phyloP scores from a whole-genome alignment of 371 early-diverging fungal species.

The Rhizopus arrhizus region DNA sequence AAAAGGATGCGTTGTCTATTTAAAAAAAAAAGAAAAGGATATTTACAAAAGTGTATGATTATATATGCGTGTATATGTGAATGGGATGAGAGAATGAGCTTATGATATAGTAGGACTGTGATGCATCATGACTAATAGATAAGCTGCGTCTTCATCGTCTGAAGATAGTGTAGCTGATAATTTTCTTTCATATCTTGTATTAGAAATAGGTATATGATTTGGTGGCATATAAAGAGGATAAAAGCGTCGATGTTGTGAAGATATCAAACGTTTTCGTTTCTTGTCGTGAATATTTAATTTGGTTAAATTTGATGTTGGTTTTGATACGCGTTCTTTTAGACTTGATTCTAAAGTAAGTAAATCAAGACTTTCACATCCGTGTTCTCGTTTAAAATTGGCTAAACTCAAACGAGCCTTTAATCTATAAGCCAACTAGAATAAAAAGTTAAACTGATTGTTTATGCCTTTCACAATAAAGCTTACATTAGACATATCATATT shows the following conservation, averaged over 20 bases:
- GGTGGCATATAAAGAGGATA: slow-evolving; percentile 20
- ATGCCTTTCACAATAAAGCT: neutral
- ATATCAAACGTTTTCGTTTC: slow-evolving; percentile 10
- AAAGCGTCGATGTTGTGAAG: slow-evolving; percentile 15
- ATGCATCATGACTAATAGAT: slow-evolving; percentile 34
- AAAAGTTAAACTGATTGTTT: neutral
- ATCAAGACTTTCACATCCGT: slow-evolving; percentile 32
- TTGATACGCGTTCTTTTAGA: slow-evolving; percentile 10
- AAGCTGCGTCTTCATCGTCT: slow-evolving; percentile 34
- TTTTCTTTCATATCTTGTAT: slow-evolving; percentile 16
- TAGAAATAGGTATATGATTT: slow-evolving; percentile 5
- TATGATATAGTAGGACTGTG: slow-evolving; percentile 31
- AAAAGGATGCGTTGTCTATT: too few relatives aligned
- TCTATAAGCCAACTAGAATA: slow-evolving; percentile 26
- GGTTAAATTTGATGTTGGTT: neutral
- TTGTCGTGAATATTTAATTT: slow-evolving; percentile 1
- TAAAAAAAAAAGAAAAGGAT: too few relatives aligned
- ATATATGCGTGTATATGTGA: neutral
- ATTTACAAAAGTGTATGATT: neutral
- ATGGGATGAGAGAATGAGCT: neutral
- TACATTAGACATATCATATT: slow-evolving; percentile 2
- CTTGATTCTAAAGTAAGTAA: slow-evolving; percentile 23
- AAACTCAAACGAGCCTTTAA: slow-evolving; percentile 31
- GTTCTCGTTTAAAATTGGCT: slow-evolving; percentile 33
- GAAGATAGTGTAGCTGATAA: slow-evolving; percentile 26